These are phyloP conservation scores for Leccinum solheimii DNA, from an alignment of 1,284 basidiomycete species.

Conservation along the genomic window DNA sequence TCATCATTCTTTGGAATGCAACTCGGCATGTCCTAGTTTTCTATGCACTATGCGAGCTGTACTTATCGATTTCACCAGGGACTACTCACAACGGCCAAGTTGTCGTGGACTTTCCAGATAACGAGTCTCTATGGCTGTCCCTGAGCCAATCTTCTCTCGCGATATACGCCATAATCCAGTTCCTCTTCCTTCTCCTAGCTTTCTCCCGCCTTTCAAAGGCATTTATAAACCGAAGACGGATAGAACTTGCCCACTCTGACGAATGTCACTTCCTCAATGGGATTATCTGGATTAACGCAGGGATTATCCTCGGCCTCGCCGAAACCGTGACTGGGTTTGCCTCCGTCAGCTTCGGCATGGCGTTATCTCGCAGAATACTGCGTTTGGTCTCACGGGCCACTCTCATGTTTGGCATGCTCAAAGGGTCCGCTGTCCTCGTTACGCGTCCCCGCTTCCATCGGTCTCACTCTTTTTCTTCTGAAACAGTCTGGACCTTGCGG, in stretches of 20 bases:
- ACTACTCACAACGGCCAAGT: slow-evolving; percentile 16
- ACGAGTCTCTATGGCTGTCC: slow-evolving; percentile 50
- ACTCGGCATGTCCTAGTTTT: slow-evolving; percentile 45
- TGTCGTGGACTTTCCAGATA: slow-evolving; percentile 45
- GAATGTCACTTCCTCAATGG: slow-evolving; percentile 57
- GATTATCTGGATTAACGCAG: slow-evolving; percentile 60
- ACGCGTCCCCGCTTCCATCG: not conserved
- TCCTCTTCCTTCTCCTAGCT: slow-evolving; percentile 53
- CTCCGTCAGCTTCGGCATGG: slow-evolving; percentile 48
- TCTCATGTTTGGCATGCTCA: slow-evolving; percentile 59
- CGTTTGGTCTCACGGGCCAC: slow-evolving; percentile 53
- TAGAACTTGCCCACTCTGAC: slow-evolving; percentile 47
- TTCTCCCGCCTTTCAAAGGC: slow-evolving; percentile 57
- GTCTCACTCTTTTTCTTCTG: not conserved
- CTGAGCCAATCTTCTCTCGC: slow-evolving; percentile 61
- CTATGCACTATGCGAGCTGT: not conserved
- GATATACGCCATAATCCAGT: slow-evolving; percentile 57
- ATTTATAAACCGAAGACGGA: slow-evolving; percentile 50
- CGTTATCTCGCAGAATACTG: slow-evolving; percentile 57
- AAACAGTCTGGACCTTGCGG: slow-evolving; percentile 43
- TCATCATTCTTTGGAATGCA: slow-evolving; percentile 64
- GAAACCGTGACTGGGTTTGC: slow-evolving; percentile 69
- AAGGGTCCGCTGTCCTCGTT: slow-evolving; percentile 50
- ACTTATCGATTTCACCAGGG: slow-evolving; percentile 19
- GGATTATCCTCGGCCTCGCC: slow-evolving; percentile 58